Conservation (phyloP, 495 filamentous ascomycete genomes). For the Trichoderma gamsii region DNA sequence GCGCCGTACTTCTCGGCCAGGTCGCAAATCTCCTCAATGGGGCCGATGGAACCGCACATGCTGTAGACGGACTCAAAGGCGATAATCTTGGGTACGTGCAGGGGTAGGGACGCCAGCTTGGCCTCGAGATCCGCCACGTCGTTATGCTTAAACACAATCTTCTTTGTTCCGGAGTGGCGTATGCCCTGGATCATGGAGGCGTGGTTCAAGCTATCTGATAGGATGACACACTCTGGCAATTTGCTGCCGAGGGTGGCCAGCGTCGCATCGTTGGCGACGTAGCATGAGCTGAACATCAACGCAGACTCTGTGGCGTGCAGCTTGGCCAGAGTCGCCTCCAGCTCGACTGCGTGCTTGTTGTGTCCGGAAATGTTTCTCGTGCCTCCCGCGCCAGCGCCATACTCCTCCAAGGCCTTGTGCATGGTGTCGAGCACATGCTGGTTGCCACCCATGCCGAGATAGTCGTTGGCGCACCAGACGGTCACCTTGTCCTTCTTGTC, state of each 20-base stretch:
- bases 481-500: constrained; percentile 82
- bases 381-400: constrained; percentile 91
- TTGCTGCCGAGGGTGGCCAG: constrained; percentile 94
- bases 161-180: constrained; percentile 90
- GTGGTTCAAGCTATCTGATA: constrained; percentile 93
- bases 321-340: constrained; percentile 81
- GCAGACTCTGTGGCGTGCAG: constrained; percentile 86
- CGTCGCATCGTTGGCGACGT: constrained; percentile 96
- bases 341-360: constrained; percentile 82
- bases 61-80: constrained; percentile 98
- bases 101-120: constrained; percentile 81
- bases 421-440: constrained; percentile 78
- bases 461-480: constrained; percentile 99
- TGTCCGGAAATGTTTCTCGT: constrained; percentile 97
- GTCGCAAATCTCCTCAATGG: constrained; percentile 92
- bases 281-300: constrained; percentile 93
- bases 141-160: constrained; percentile 98
- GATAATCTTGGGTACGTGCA: constrained; percentile 89
- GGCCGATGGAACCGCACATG: constrained; percentile 97
- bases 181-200: constrained; percentile 99
- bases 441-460: constrained; percentile 95
- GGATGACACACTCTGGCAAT: constrained; percentile 89
- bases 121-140: constrained; percentile 82
- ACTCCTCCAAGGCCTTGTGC: constrained; percentile 91
- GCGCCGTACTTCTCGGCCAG: constrained; percentile 96